Conservation (phyloP, 2,329 filamentous ascomycete species). For the Nemania sp. region DNA sequence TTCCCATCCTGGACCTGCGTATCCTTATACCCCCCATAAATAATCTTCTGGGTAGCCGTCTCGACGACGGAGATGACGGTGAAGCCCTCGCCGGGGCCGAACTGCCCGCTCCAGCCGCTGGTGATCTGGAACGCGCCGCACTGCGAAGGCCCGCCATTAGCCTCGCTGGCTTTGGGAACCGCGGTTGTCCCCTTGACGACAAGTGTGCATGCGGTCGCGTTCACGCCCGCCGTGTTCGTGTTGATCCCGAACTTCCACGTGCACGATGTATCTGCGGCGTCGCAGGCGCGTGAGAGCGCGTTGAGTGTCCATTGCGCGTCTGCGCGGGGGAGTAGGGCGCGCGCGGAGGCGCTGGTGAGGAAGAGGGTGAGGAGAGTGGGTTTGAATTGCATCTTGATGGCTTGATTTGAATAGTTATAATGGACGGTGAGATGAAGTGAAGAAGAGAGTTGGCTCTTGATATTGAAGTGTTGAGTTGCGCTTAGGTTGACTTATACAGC, state of each 20-base stretch:
- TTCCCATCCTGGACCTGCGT: constrained; percentile 48
- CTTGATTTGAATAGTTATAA: background rate
- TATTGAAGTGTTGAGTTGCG: background rate
- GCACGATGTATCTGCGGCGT: constrained; percentile 43
- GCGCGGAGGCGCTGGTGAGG: constrained; percentile 27
- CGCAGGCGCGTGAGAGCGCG: constrained; percentile 44
- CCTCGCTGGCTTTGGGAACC: constrained; percentile 40
- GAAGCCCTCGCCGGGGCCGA: constrained; percentile 56
- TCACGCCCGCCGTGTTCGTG: constrained; percentile 38
- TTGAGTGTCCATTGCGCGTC: constrained; percentile 46
- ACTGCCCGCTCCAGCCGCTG: constrained; percentile 60
- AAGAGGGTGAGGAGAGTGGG: constrained; percentile 32
- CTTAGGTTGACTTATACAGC: constrained; percentile 5
- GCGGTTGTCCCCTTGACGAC: constrained; percentile 36
- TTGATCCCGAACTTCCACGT: constrained; percentile 48
- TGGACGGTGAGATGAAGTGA: background rate
- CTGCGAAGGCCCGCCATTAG: constrained; percentile 38
- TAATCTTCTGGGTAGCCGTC: constrained; percentile 47
- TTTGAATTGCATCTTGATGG: constrained; percentile 39
- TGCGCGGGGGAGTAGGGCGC: constrained; percentile 30
- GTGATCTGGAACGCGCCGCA: constrained; percentile 58
- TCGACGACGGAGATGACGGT: constrained; percentile 57
- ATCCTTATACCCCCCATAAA: constrained; percentile 59
- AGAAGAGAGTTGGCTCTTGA: too few species aligned
- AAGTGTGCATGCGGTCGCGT: constrained; percentile 44